Evolutionary conservation across 345 rosid species (phyloP).

Genomic region (Excoecaria agallocha): DNA sequence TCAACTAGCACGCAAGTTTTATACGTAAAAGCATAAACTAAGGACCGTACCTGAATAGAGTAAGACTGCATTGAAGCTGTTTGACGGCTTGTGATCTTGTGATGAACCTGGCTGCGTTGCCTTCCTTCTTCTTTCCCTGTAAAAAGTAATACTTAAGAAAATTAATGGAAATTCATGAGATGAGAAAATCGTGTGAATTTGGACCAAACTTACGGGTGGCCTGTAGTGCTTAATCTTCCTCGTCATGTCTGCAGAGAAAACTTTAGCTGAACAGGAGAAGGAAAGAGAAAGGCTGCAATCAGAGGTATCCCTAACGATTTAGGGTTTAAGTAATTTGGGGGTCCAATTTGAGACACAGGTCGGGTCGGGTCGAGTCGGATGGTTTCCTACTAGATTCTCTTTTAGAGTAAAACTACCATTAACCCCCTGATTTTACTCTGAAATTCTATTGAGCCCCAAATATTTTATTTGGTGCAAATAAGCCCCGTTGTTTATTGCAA

Average conservation of each 20-base stretch:
- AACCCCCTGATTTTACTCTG: too few species aligned
- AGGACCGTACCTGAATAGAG: constrained; percentile 59
- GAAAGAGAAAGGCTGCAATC: not conserved
- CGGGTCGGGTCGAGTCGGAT: not conserved
- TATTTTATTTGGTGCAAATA: too few species aligned
- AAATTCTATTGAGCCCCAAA: too few species aligned
- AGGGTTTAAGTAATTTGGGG: constrained; percentile 5
- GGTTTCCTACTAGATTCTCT: too few species aligned
- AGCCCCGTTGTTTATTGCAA: too few species aligned
- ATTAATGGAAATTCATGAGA: not conserved
- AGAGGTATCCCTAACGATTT: not conserved
- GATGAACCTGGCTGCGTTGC: constrained; percentile 79
- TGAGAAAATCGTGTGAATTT: not conserved
- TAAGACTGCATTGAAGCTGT: constrained; percentile 69
- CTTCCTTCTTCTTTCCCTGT: constrained; percentile 97
- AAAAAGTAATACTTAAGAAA: not conserved
- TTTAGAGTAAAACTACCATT: too few species aligned
- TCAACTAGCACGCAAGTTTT: too few species aligned
- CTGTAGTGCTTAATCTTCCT: constrained; percentile 64
- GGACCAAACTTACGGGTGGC: constrained; percentile 56
- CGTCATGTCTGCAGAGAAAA: constrained; percentile 9
- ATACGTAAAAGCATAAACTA: not conserved
- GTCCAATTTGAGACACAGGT: not conserved
- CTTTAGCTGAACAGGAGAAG: not conserved
- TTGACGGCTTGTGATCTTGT: constrained; percentile 86